A percentile compares a stretch with the other conserved stretches of the same genome.
Conservation (phyloP, 345 rosid genomes). For the Eucalyptus marginata region DNA sequence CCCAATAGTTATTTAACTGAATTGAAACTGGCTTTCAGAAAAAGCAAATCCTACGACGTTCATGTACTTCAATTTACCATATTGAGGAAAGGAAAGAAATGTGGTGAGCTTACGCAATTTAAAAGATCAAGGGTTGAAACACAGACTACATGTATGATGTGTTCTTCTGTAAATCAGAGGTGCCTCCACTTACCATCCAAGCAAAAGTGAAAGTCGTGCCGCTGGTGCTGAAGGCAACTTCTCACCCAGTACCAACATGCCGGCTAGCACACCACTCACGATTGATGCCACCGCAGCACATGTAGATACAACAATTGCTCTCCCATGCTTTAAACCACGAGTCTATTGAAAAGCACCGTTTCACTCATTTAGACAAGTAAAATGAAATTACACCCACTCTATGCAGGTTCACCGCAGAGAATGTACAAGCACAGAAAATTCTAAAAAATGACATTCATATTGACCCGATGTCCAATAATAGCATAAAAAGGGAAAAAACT, state of each 20-base stretch:
- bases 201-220: slow-evolving; percentile 60
- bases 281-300: slow-evolving; percentile 98
- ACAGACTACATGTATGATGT: not conserved
- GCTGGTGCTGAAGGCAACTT: slow-evolving; percentile 69
- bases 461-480: not conserved
- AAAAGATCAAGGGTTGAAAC: not conserved
- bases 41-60: not conserved
- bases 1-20: not conserved
- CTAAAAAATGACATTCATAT: not conserved
- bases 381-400: not conserved
- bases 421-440: not conserved
- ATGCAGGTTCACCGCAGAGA: not conserved
- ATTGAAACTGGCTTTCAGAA: not conserved
- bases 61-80: not conserved
- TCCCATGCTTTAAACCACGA: slow-evolving; percentile 87
- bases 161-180: not conserved
- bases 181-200: slow-evolving; percentile 57
- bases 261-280: slow-evolving; percentile 91
- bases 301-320: slow-evolving; percentile 89
- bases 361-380: not conserved
- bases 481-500: not conserved
- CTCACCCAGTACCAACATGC: slow-evolving; percentile 92
- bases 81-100: not conserved
- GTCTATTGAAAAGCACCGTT: slow-evolving; percentile 37
- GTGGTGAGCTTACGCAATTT: not conserved